Evolutionary conservation across 1,284 basidiomycete species (phyloP).

Genomic region (Malassezia nana): DNA sequence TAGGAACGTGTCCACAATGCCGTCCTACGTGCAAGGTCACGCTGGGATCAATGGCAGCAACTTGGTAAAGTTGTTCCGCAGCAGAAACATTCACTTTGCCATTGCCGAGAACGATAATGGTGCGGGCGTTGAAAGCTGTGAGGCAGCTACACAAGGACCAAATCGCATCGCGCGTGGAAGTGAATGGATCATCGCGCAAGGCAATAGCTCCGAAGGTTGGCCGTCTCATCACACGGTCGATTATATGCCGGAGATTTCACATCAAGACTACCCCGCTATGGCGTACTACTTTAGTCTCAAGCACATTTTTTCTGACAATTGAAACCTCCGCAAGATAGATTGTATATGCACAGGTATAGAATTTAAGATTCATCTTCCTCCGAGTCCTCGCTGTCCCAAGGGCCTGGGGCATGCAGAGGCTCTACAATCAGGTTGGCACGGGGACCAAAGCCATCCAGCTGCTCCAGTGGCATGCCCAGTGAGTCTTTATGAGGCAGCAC

Average conservation of each 20-base stretch:
- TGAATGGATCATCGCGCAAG: conserved; percentile 26
- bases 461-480: conserved; percentile 9
- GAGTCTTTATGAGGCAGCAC: background rate
- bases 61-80: conserved; percentile 22
- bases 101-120: conserved; percentile 35
- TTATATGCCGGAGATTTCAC: conserved; percentile 32
- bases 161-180: conserved; percentile 38
- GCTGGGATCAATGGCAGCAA: conserved; percentile 20
- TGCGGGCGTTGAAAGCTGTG: conserved; percentile 28
- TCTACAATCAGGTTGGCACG: conserved; percentile 38
- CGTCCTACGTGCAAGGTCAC: conserved; percentile 19
- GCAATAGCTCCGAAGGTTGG: conserved; percentile 17
- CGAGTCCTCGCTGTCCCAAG: conserved; percentile 13
- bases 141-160: conserved; percentile 29
- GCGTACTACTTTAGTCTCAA: conserved; percentile 6
- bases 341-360: background rate
- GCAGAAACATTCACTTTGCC: conserved; percentile 29
- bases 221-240: conserved; percentile 28
- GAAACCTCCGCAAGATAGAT: background rate
- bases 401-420: conserved; percentile 16
- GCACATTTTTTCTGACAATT: background rate
- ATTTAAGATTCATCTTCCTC: background rate
- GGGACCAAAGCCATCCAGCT: conserved; percentile 24
- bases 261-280: conserved; percentile 32
- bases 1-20: conserved; percentile 7